Base-by-base conservation (phyloP, 176 grass and related monocot species). In the Carex scoparia region DNA sequence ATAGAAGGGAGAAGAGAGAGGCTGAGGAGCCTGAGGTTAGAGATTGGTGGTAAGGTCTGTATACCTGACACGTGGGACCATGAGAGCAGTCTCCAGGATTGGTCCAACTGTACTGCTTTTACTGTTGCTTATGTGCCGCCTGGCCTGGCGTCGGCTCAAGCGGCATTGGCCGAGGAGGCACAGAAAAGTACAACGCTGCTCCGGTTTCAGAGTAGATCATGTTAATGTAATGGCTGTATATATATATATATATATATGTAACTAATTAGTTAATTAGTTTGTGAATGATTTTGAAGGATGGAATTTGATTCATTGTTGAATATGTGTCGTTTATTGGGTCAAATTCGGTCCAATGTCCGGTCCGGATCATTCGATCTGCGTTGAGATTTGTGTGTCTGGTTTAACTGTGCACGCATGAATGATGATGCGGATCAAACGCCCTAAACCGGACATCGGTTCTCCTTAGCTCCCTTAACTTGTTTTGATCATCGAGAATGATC, bases 61-160 rank as follows among this genome's bases (percentile, higher is more conserved):
- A 80, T 86, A 65, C 85, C 85, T 14, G 84, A 86, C 35, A 79
- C 15, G 3, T 86, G 84, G 84, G 84, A 14, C 27, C 72, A 80
- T 14, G 85, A 86, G 30, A 42, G 11, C 40, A 80, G 60, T 57
- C 59, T 81, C 18, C 16, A 86, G 40, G 73, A 60, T 37, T 86
- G 85, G 85, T n/a, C 73, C 14, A 60, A 86, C 35, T 79, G 72
- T 67, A 6, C 60, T 1, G 4, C 71, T 48, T 86, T 86, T 60
- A 40, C 73, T n/a, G 12, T 32, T 1, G 73, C 85, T 65, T 86
- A 68, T 4, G 14, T 53, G 60, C 70, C 85, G 0, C 30, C 37
- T 15, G 85, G 75, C 10, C 61, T 79, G 8, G 75, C 5, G 8
- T 68, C 32, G 27, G 73, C 84, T n/a, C 31, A 4, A 58, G 61